phyloP scores from a whole-genome alignment of 1,284 basidiomycete species.

The Trametes pubescens region DNA sequence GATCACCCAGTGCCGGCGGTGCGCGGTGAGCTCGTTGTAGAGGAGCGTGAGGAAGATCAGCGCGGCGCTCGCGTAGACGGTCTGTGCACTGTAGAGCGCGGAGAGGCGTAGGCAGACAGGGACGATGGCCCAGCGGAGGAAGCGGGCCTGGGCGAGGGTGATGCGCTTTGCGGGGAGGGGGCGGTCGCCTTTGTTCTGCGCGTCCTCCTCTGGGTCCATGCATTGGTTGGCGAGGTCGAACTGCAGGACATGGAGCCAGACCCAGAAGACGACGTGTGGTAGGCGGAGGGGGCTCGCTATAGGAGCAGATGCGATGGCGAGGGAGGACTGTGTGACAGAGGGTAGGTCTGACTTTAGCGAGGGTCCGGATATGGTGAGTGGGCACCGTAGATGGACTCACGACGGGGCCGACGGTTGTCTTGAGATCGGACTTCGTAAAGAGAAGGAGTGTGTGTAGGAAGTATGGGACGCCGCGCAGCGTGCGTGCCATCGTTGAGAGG shows the following conservation, averaged over 20 bases:
- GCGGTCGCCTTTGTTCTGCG: constrained; percentile 51
- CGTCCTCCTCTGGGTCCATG: constrained; percentile 48
- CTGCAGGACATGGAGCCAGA: constrained; percentile 54
- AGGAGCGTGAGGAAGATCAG: constrained; percentile 42
- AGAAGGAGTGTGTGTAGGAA: too few relatives aligned
- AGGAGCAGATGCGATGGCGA: constrained; percentile 44
- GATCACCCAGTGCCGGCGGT: constrained; percentile 44
- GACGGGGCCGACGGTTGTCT: too few relatives aligned
- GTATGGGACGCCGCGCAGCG: not conserved
- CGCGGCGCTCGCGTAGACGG: constrained; percentile 42
- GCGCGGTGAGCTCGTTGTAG: constrained; percentile 49
- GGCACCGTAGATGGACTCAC: too few relatives aligned
- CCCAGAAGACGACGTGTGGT: constrained; percentile 45
- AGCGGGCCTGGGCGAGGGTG: constrained; percentile 40
- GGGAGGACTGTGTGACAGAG: constrained; percentile 41
- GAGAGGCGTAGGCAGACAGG: constrained; percentile 46
- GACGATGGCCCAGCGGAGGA: constrained; percentile 47
- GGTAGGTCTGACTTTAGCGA: not conserved
- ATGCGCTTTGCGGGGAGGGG: constrained; percentile 54
- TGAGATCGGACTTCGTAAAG: too few relatives aligned
- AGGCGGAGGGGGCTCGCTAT: constrained; percentile 30
- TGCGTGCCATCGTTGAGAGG: constrained; percentile 23
- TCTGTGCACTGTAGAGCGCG: constrained; percentile 40
- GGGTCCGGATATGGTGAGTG: too few relatives aligned
- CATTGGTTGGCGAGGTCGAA: constrained; percentile 53